Conservation (phyloP, 768 basidiomycete genomes). For the Asterophora lycoperdoides region DNA sequence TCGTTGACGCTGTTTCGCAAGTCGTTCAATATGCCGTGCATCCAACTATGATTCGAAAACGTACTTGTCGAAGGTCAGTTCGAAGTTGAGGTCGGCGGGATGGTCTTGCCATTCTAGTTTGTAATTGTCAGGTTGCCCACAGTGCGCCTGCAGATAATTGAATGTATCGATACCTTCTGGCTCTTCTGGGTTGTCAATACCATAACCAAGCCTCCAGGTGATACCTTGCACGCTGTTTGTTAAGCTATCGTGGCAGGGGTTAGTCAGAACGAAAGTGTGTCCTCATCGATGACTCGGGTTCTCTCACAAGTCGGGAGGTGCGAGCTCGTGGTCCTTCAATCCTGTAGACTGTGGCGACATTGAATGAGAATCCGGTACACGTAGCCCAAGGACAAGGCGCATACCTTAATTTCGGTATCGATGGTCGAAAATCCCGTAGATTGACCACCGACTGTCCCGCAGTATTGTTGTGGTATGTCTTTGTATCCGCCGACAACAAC, state of each 20-base stretch:
- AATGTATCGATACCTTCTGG: constrained; percentile 48
- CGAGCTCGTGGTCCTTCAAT: constrained; percentile 50
- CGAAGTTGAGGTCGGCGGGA: constrained; percentile 47
- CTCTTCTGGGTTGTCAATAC: constrained; percentile 43
- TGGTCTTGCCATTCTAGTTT: constrained; percentile 55
- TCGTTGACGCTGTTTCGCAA: constrained; percentile 45
- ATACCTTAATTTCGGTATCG: constrained; percentile 55
- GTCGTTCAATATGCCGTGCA: background rate
- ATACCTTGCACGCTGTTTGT: constrained; percentile 55
- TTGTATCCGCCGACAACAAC: constrained; percentile 52
- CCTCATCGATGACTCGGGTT: background rate
- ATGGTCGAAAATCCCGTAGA: constrained; percentile 54
- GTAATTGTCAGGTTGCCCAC: too few species aligned
- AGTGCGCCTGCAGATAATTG: background rate
- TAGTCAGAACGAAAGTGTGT: too few species aligned
- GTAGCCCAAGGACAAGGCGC: background rate
- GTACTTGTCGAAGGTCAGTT: constrained; percentile 45
- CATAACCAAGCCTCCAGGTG: constrained; percentile 60
- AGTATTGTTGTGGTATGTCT: constrained; percentile 49
- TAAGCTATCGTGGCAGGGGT: constrained; percentile 25
- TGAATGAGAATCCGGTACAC: background rate
- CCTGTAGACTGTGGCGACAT: constrained; percentile 35
- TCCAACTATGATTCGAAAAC: constrained; percentile 18
- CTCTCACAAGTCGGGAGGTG: constrained; percentile 56
- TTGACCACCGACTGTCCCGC: constrained; percentile 61